Conservation (phyloP, 768 basidiomycete genomes). For the Leccinum rimulosum region DNA sequence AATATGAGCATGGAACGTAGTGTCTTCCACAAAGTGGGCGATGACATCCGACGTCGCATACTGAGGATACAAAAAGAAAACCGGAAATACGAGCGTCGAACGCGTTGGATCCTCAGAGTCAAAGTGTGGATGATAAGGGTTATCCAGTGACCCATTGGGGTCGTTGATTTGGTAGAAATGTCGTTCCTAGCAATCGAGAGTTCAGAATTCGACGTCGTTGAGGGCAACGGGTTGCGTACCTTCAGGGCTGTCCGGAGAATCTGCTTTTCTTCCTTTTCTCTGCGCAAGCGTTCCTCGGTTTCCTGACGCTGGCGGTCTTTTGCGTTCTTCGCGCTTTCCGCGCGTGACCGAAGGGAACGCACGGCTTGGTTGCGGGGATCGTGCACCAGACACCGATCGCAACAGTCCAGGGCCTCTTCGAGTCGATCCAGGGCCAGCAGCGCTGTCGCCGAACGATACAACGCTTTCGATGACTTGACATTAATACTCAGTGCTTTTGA, state of each 20-base stretch:
- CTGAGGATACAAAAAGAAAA: constrained; percentile 92
- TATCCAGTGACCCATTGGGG: constrained; percentile 46
- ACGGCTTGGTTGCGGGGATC: constrained; percentile 59
- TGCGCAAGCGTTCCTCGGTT: constrained; percentile 46
- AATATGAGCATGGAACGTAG: constrained; percentile 77
- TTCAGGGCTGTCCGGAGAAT: constrained; percentile 58
- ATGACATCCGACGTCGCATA: constrained; percentile 88
- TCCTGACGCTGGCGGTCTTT: constrained; percentile 53
- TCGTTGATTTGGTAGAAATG: constrained; percentile 61
- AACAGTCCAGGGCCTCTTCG: constrained; percentile 84
- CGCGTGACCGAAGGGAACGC: constrained; percentile 45
- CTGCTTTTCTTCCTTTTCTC: constrained; percentile 50
- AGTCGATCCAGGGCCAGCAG: constrained; percentile 69
- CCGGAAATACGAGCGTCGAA: constrained; percentile 72
- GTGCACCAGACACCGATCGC: constrained; percentile 61
- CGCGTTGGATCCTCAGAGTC: constrained; percentile 61
- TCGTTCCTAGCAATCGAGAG: constrained; percentile 53
- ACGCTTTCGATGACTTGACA: constrained; percentile 71
- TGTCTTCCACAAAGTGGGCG: constrained; percentile 79
- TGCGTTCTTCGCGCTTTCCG: constrained; percentile 43
- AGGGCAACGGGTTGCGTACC: constrained; percentile 41
- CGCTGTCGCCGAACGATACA: constrained; percentile 81
- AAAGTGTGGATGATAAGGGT: constrained; percentile 63
- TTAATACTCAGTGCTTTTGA: constrained; percentile 67
- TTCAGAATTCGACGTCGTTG: not conserved